Evolutionary conservation across 2,329 filamentous ascomycete genomes (phyloP).

Genomic region (Colletotrichum ledebouriae): DNA sequence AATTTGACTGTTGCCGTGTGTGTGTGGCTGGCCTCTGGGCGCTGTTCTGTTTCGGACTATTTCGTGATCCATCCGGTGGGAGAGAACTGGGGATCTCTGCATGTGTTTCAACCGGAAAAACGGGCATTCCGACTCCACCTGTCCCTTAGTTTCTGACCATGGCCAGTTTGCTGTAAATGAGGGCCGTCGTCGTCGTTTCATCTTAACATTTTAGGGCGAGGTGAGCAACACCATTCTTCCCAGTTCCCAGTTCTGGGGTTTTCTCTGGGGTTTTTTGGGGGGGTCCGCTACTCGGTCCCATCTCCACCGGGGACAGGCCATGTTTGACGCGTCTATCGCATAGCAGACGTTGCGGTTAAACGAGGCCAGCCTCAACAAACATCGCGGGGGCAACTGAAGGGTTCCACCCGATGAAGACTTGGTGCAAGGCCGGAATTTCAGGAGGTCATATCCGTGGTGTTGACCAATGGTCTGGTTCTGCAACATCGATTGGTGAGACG

Average conservation of each 20-base stretch:
- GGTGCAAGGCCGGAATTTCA: not conserved
- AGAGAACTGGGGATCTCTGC: slow-evolving; percentile 12
- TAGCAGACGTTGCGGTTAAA: slow-evolving; percentile 33
- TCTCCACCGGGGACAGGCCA: slow-evolving; percentile 14
- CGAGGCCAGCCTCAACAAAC: slow-evolving; percentile 30
- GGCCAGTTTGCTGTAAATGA: slow-evolving; percentile 33
- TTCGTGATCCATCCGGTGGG: slow-evolving; percentile 2
- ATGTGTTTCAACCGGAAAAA: slow-evolving; percentile 33
- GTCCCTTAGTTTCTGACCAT: slow-evolving; percentile 33
- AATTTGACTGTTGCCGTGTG: slow-evolving; percentile 6
- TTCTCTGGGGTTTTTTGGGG: not conserved
- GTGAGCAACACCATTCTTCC: slow-evolving; percentile 3
- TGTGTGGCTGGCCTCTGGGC: slow-evolving; percentile 11
- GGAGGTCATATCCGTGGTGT: slow-evolving; percentile 15
- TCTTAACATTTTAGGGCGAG: slow-evolving; percentile 15
- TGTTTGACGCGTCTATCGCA: slow-evolving; percentile 33
- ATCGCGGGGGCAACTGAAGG: not conserved
- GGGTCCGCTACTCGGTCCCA: not conserved
- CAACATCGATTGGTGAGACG: slow-evolving; percentile 6
- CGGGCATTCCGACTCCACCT: slow-evolving; percentile 10
- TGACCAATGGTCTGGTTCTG: slow-evolving; percentile 20
- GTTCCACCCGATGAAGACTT: not conserved
- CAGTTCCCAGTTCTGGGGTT: not conserved
- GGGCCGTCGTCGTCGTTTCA: slow-evolving; percentile 32
- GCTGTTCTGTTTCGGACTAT: not conserved